These are phyloP conservation scores for Larix kaempferi DNA, from an alignment of 75 land plant species.

Conservation along the genomic window DNA sequence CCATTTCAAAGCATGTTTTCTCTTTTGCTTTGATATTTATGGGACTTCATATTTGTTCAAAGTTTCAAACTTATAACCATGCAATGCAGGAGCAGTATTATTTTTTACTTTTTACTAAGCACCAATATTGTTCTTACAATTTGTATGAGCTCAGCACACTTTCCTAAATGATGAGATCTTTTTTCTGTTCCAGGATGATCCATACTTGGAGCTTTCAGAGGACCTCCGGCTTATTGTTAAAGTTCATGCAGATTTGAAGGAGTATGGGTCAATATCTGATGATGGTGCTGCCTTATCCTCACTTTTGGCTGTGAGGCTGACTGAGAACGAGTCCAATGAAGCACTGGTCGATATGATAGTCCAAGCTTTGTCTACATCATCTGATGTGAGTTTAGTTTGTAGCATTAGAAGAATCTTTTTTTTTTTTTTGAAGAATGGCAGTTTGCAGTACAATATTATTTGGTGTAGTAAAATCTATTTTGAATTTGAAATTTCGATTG, in stretches of 20 bases:
- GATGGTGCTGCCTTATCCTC: slow-evolving; percentile 49
- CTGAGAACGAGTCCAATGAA: slow-evolving; percentile 36
- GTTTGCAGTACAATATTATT: neutral
- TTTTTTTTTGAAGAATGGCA: neutral
- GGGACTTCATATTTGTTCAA: no score
- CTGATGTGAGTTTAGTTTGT: slow-evolving; percentile 32
- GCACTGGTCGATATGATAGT: slow-evolving; percentile 39
- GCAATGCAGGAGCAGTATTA: no score
- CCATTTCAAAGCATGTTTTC: no score
- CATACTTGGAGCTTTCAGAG: slow-evolving; percentile 61
- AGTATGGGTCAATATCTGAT: slow-evolving; percentile 69
- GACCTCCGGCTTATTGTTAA: slow-evolving; percentile 64
- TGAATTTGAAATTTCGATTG: neutral
- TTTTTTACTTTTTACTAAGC: no score
- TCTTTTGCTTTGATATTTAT: no score
- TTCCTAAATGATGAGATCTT: neutral
- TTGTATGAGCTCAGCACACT: neutral
- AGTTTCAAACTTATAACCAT: no score
- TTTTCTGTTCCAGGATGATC: slow-evolving; percentile 60
- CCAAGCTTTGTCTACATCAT: slow-evolving; percentile 27
- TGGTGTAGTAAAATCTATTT: neutral
- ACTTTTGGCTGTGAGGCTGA: slow-evolving; percentile 34
- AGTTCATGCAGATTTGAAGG: slow-evolving; percentile 32
- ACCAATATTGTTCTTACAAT: no score
- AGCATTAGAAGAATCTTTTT: neutral